A percentile compares a stretch with the other conserved stretches of the same genome.
Conservation (phyloP, 2,329 filamentous ascomycete species). For the Exophiala oligosperma region DNA sequence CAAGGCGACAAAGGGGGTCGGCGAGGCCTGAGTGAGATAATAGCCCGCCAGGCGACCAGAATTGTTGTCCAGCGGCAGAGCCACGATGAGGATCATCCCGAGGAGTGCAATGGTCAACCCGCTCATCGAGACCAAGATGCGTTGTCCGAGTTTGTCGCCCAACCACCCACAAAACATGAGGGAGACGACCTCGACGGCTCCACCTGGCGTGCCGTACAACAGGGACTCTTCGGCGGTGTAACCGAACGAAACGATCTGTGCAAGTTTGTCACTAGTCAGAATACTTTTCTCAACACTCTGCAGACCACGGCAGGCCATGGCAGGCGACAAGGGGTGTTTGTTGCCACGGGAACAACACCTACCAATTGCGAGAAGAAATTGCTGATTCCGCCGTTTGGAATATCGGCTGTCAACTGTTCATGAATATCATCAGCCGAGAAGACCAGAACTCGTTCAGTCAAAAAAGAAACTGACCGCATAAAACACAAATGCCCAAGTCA, state of each 20-base stretch:
- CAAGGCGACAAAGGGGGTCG: constrained; percentile 64
- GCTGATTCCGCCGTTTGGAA: constrained; percentile 59
- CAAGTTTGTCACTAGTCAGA: background rate
- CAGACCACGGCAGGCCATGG: too few species aligned
- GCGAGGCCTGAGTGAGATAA: constrained; percentile 62
- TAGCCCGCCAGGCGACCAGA: constrained; percentile 63
- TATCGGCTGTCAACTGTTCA: constrained; percentile 49
- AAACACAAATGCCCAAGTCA: constrained; percentile 62
- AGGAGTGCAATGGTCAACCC: constrained; percentile 24
- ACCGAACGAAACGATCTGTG: constrained; percentile 60
- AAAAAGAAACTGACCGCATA: constrained; percentile 40
- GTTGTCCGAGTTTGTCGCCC: constrained; percentile 57
- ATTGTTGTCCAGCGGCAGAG: constrained; percentile 58
- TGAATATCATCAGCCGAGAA: too few species aligned
- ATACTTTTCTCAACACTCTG: too few species aligned
- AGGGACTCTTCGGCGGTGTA: constrained; percentile 64
- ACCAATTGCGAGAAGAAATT: constrained; percentile 63
- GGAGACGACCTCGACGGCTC: constrained; percentile 63
- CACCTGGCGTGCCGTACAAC: constrained; percentile 65
- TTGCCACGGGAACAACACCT: constrained; percentile 13
- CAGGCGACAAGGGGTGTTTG: too few species aligned
- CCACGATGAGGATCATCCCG: constrained; percentile 42
- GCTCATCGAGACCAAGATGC: constrained; percentile 61
- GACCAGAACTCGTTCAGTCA: too few species aligned
- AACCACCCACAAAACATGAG: constrained; percentile 58